Evolutionary conservation across 768 basidiomycete species (phyloP), one percentile per base, ranked within the genome.

Genomic region (Russula compacta): DNA sequence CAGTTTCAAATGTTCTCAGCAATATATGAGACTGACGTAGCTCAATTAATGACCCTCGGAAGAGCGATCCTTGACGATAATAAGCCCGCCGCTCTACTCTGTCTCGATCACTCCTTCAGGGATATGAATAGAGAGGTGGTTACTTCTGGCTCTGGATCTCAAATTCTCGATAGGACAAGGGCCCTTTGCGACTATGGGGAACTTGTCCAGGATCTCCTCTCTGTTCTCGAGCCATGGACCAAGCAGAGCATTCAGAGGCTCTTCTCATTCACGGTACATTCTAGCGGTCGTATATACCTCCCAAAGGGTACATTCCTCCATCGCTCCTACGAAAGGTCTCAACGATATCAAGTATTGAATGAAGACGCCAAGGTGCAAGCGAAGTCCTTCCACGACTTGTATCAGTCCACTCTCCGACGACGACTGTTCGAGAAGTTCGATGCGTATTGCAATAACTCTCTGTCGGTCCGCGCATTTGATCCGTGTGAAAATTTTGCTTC

Each of bases 11-110:
- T 64, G 61, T 64, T 64, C 44, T 24, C 29, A 29, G 43, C 56
- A 0, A 64, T 65, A 21, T 44, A 52, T 48, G 3, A 56, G 9
- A 1, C 6, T 6, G 36, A 64, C 1, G 17, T 17, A 21, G 36
- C 21, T 33, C 21, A 35, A 38, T 47, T 65, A 17, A 19, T 55
- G 21, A 4, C 7, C 4, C 43, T 65, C 2, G 57, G 54, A 17
- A 35, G 19, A 15, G 8, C 2, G 0, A 29, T 29, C 15, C 24
- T 4, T 8, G 58, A 44, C 1, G 38, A 33, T 4, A 60, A 52
- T 48, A 53, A 55, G 29, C 21, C 53, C 8, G 64, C 64, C 1
- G 63, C 63, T 10, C 55, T 66, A 6, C 53, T 66, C n/a, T 66
- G 63, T 32, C 12, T 60, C 7, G 65, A 66, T 15, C 63, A 60